Evolutionary conservation across 441 rosid species (phyloP).

Genomic region (Gossypium schwendimanii): DNA sequence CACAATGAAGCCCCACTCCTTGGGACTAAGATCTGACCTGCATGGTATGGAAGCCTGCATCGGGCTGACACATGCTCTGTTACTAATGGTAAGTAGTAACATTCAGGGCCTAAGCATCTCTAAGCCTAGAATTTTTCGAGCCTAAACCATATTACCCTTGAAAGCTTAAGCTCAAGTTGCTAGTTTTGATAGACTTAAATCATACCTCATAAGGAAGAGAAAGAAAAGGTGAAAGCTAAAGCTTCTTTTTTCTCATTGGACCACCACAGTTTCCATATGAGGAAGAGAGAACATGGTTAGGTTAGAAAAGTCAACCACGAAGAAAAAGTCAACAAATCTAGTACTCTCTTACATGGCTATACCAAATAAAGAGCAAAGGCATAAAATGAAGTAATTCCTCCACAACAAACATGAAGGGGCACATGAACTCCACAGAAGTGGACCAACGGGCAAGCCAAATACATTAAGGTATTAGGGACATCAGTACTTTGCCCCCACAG

Average conservation of each 20-base stretch:
- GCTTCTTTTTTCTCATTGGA: neutral
- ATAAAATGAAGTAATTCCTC: neutral
- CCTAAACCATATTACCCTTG: neutral
- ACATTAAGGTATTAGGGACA: neutral
- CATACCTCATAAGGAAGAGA: neutral
- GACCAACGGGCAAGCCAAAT: neutral
- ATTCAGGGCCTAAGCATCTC: neutral
- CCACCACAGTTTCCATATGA: neutral
- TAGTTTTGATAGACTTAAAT: neutral
- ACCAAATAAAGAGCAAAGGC: neutral
- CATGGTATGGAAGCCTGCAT: neutral
- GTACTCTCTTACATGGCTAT: neutral
- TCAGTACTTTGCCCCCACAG: no score
- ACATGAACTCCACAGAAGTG: neutral
- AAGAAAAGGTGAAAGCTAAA: neutral
- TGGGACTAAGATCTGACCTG: no score
- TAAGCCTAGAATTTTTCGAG: neutral
- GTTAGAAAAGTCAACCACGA: no score
- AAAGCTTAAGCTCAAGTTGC: neutral
- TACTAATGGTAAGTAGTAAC: neutral
- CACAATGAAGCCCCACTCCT: no score
- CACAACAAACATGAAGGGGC: neutral
- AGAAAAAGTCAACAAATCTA: no score
- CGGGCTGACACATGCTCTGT: neutral
- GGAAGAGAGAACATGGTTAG: neutral